phyloP scores from a whole-genome alignment of 2,329 filamentous ascomycete genomes.

The Neophaeococcomyces mojaviensis region DNA sequence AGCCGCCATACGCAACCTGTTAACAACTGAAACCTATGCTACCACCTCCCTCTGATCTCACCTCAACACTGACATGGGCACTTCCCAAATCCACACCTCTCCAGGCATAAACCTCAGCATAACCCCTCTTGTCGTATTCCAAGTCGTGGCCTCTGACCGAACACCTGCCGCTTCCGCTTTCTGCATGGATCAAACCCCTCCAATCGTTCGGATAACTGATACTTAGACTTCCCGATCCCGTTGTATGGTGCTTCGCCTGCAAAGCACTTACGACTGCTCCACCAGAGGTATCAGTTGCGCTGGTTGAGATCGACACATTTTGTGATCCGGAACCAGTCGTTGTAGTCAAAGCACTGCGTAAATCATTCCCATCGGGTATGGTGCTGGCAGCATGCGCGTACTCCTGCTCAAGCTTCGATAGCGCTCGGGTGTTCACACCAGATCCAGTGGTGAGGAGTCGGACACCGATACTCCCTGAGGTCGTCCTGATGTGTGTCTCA shows the following conservation, averaged over 20 bases:
- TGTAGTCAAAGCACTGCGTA: slow-evolving; percentile 3
- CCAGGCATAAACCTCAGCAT: slow-evolving; percentile 17
- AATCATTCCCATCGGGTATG: not conserved
- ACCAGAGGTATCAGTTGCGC: slow-evolving; percentile 2
- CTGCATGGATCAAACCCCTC: slow-evolving; percentile 25
- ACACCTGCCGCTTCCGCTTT: slow-evolving; percentile 15
- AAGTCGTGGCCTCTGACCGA: slow-evolving; percentile 23
- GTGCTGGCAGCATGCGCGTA: not conserved
- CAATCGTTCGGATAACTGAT: slow-evolving; percentile 27
- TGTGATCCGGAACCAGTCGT: slow-evolving; percentile 3
- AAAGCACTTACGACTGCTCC: slow-evolving; percentile 6
- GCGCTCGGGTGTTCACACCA: not conserved
- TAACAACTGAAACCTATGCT: slow-evolving; percentile 3
- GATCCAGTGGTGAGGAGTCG: not conserved
- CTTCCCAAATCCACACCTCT: slow-evolving; percentile 4
- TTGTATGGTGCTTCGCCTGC: not conserved
- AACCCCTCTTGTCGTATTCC: slow-evolving; percentile 12
- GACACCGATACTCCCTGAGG: slow-evolving; percentile 3
- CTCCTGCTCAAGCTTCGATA: slow-evolving; percentile 7
- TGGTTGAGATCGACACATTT: not conserved
- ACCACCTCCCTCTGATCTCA: slow-evolving; percentile 5
- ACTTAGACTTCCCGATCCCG: slow-evolving; percentile 22
- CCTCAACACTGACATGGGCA: slow-evolving; percentile 1
- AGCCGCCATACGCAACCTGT: not conserved
- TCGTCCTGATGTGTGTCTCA: slow-evolving; percentile 2